Percentiles rank a stretch among this genome's conserved stretches.
These are phyloP conservation scores for Penicillium polonicum DNA, from an alignment of 2,329 filamentous ascomycete genomes.

Conservation along the genomic window DNA sequence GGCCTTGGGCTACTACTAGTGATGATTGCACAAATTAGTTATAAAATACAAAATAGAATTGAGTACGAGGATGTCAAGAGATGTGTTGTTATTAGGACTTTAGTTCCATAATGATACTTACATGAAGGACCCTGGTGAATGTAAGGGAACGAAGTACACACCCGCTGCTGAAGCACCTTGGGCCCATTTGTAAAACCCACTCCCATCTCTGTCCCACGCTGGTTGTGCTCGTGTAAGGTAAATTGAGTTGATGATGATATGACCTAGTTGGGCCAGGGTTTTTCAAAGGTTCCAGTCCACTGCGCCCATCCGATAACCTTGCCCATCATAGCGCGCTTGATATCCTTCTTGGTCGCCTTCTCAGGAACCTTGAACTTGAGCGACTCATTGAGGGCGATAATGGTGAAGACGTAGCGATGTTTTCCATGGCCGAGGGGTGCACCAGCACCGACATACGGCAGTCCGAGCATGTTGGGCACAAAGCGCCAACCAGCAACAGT, in stretches of 20 bases:
- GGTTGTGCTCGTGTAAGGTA: background rate
- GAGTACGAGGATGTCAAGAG: background rate
- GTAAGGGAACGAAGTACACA: background rate
- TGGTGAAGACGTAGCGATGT: constrained; percentile 36
- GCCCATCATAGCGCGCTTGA: constrained; percentile 29
- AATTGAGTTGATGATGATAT: no score
- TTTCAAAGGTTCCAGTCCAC: constrained; percentile 34
- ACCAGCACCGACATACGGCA: constrained; percentile 28
- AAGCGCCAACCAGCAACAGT: constrained; percentile 31
- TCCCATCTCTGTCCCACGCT: background rate
- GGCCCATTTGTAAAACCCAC: background rate
- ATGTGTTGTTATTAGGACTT: background rate
- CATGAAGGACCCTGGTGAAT: background rate
- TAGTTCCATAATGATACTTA: background rate
- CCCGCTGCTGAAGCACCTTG: background rate
- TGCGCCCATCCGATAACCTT: constrained; percentile 35
- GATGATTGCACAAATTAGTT: background rate
- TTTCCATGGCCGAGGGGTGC: constrained; percentile 33
- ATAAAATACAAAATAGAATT: no score
- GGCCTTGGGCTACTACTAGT: background rate
- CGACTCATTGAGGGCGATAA: constrained; percentile 30
- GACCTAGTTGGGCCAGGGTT: constrained; percentile 20
- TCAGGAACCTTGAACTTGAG: constrained; percentile 23
- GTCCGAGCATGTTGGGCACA: constrained; percentile 26
- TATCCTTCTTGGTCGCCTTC: constrained; percentile 26